Evolutionary conservation across 1,139 yeast genomes (phyloP), one percentile per base, ranked within the genome.

Genomic region (Geotrichum reessii): DNA sequence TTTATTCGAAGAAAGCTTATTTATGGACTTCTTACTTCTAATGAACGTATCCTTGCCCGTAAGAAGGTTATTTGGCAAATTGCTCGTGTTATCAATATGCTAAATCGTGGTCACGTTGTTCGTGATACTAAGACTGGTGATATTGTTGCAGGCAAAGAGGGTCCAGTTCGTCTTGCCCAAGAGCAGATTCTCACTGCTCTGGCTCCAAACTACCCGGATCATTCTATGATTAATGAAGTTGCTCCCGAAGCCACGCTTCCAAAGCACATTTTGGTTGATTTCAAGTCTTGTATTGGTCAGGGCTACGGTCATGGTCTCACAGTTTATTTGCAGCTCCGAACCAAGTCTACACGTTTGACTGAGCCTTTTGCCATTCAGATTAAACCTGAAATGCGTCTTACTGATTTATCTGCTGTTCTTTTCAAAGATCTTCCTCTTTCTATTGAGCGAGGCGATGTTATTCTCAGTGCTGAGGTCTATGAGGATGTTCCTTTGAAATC

Each of bases 291-390:
- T 49, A 74, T 77, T 31, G 87, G 89, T 33, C 78, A 64, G 50
- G 69, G 64, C 85, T 7, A 79, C 77, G 60, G 78, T 80, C 66
- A 81, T 47, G 91, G 91, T 2, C 84, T 86, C 65, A 83, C 83
- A 51, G 93, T 92, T 2, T 84, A 85, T 67, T 75, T 90, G 73
- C 86, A 85, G 68, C 74, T 90, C 65, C 78, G 96, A 69, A 86
- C 85, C 63, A 78, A 81, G 46, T 80, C 80, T 57, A 81, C 78
- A 65, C 78, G 89, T 65, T 76, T 90, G 61, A 87, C 96, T 0
- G 96, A 90, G 73, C 86, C 95, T 0, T 88, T 86, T 74, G 83
- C 87, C 9, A 84, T 88, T 52, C 83, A 82, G 63, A 81, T 90
- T 52, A 77, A 82, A 2, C 83, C 85, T 1, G 85, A 85, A 60